Percentiles rank a stretch among this genome's conserved stretches.
phyloP scores from a whole-genome alignment of 2,329 filamentous ascomycete species.

The Clarireedia homoeocarpa region DNA sequence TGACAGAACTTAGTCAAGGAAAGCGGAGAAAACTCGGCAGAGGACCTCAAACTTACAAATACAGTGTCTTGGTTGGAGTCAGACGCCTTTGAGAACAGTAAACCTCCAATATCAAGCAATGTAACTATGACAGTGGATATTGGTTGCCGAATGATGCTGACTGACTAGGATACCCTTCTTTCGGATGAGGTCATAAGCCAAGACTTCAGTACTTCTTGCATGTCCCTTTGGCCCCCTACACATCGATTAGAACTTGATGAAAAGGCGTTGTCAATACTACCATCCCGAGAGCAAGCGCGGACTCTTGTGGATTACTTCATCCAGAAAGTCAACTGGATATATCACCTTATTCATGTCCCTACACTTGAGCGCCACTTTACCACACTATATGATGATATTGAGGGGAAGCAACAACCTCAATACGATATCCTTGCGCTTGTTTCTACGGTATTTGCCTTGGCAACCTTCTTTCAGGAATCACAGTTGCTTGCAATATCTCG shows the following conservation, averaged over 20 bases:
- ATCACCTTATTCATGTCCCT: slow-evolving; percentile 20
- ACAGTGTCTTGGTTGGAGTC: slow-evolving; percentile 3
- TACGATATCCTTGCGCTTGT: slow-evolving; percentile 15
- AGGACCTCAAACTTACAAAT: slow-evolving; percentile 4
- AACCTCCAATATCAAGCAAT: background rate
- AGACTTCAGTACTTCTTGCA: slow-evolving; percentile 13
- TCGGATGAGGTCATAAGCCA: slow-evolving; percentile 9
- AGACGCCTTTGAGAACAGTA: slow-evolving; percentile 1
- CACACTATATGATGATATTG: slow-evolving; percentile 13
- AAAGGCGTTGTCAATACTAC: slow-evolving; percentile 11
- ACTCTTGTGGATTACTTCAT: slow-evolving; percentile 17
- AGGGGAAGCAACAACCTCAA: slow-evolving; percentile 11
- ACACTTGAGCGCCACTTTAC: slow-evolving; percentile 13
- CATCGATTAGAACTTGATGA: slow-evolving; percentile 3
- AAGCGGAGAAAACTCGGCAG: background rate
- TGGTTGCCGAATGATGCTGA: background rate
- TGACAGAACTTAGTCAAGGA: background rate
- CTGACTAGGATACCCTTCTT: background rate
- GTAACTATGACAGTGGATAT: background rate
- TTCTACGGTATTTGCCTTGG: slow-evolving; percentile 16
- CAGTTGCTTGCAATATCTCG: slow-evolving; percentile 6
- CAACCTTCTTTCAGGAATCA: slow-evolving; percentile 13
- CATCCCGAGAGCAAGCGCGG: slow-evolving; percentile 11
- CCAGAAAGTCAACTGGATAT: slow-evolving; percentile 18
- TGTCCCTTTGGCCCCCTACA: slow-evolving; percentile 8